Base-by-base conservation (phyloP, 2,329 filamentous ascomycete species). In the Venturia carpophila region DNA sequence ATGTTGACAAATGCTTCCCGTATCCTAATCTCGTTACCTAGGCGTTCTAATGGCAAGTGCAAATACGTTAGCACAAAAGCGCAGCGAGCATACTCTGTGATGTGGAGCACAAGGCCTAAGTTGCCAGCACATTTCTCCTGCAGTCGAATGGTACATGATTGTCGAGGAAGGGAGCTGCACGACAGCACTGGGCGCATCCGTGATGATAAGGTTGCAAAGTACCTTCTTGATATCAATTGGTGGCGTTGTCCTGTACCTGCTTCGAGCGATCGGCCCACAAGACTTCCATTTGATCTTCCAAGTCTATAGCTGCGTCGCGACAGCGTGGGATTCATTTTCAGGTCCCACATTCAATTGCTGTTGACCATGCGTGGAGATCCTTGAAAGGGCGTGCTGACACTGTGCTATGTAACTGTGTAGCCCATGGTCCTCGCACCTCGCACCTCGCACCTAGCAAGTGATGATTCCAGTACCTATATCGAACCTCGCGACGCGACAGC, bases 241-340 rank as follows among this genome's bases (percentile, higher is more conserved):
- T 58, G 52, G 52, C 52, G 27, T 34, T 24, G 30, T 13, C 19
- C 10, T 58, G 27, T 37, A 5, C 30, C 30, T 37, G 37, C 52
- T 11, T 37, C 17, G 52, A 58, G 52, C 9, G 24, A 58, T 34
- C 11, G 27, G 27, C 37, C 52, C 37, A 13, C 30, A 58, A 4
- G 30, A 39, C 52, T 58, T 6, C 30, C 52, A 58, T 39, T 30
- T 21, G 21, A 13, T 37, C 52, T 58, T 13, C 52, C 30, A 37
- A 37, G 52, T 10, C 30, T n/a, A 19, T 15, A 37, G 52, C 27
- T 19, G 17, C 17, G 37, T n/a, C 15, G 49, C 49, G 24, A 56
- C 49, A 34, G 30, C 49, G 19, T 56, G 49, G 49, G 52, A 58
- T 58, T 58, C 27, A 58, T 58, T 34, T 37, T 37, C 52, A 58